phyloP scores from a whole-genome alignment of 768 basidiomycete genomes.

The Phaeotremella fagi region DNA sequence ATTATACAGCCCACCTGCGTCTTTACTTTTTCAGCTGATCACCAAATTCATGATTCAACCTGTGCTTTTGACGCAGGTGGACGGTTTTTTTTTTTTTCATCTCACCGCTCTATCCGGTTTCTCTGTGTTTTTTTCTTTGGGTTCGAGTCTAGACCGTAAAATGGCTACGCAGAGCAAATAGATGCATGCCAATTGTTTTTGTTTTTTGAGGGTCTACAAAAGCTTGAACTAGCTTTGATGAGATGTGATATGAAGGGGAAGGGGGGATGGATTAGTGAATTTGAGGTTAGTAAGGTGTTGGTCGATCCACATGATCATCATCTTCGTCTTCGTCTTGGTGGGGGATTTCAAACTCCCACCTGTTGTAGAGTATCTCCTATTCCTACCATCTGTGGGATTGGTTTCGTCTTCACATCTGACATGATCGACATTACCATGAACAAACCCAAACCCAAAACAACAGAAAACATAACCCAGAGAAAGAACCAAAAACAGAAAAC shows the following conservation, averaged over 20 bases:
- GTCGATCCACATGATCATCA: neutral
- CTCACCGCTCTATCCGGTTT: too few relatives aligned
- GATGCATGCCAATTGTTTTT: slow-evolving; percentile 30
- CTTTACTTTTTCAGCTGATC: too few relatives aligned
- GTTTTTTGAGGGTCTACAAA: neutral
- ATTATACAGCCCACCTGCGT: too few relatives aligned
- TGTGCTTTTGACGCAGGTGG: too few relatives aligned
- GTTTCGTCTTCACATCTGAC: neutral
- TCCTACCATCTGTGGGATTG: too few relatives aligned
- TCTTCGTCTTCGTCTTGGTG: neutral
- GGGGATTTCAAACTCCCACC: too few relatives aligned
- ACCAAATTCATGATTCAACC: too few relatives aligned
- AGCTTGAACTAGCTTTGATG: neutral
- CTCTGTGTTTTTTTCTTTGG: too few relatives aligned
- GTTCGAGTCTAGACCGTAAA: too few relatives aligned
- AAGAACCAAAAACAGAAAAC: neutral
- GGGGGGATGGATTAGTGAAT: neutral
- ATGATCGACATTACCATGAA: neutral
- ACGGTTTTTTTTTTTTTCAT: too few relatives aligned
- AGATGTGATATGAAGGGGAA: neutral
- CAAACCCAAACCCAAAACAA: neutral
- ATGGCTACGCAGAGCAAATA: slow-evolving; percentile 9
- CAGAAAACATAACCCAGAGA: neutral
- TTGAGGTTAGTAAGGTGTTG: neutral
- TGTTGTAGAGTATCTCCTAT: too few relatives aligned